Conservation (phyloP, 306 rosid genomes). For the Albizia julibrissin region DNA sequence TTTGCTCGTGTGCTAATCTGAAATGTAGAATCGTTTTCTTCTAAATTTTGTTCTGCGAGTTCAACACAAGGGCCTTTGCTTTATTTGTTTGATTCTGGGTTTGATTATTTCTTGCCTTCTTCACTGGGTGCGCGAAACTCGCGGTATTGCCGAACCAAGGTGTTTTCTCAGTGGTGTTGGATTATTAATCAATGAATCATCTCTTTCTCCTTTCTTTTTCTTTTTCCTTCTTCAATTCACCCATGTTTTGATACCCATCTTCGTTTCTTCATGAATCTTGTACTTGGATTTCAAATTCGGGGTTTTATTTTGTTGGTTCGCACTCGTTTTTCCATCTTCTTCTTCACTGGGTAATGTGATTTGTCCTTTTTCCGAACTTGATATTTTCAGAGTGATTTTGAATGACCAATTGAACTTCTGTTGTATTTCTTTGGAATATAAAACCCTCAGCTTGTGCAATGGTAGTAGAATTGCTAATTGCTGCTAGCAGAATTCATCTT, state of each 20-base stretch:
- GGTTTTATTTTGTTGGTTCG: background rate
- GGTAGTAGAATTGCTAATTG: background rate
- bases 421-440: background rate
- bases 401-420: background rate
- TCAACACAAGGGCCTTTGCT: background rate
- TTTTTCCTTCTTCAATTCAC: background rate
- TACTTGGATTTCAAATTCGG: background rate
- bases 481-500: background rate
- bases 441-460: background rate
- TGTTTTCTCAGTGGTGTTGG: background rate
- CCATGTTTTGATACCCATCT: constrained; percentile 1
- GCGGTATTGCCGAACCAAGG: background rate
- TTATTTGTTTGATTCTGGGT: background rate
- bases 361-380: background rate
- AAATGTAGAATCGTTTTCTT: background rate
- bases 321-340: background rate
- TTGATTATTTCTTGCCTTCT: background rate
- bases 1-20: background rate
- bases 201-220: background rate
- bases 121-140: background rate
- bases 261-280: background rate
- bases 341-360: background rate
- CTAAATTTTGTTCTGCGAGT: background rate
- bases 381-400: background rate
- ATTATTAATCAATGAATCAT: background rate